Evolutionary conservation across 768 basidiomycete genomes (phyloP), one percentile per base, ranked within the genome.

Genomic region (Lactarius evosmus): DNA sequence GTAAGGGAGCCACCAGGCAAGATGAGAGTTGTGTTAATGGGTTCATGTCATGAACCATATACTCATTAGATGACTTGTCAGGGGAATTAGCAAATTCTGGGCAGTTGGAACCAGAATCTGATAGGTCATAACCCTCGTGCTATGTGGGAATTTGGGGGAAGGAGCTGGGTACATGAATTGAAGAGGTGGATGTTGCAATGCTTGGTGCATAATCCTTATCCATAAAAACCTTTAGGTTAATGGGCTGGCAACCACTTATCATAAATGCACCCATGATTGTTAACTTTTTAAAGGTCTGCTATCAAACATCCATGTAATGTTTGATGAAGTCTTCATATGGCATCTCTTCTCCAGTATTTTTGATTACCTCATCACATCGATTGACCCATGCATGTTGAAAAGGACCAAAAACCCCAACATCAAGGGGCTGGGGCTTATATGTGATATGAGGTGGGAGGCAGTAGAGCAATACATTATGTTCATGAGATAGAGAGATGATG

Each of bases 401-500:
- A 4, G 36, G 36, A 6, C 36, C 36, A 38, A 38, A 38, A 38
- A 38, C 36, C 7, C 51, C 51, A 8, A 61, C 60, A 25, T 61
- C 60, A 53, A 61, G 60, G 12, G 60, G 60, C 29, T 61, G 60
- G 5, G 54, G 60, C 12, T 30, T 36, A 40, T 60, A 36, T 2
- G 59, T 60, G 8, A 14, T 52, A n/a, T 60, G 59, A 17, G 46
- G n/a, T 60, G 59, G 49, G 22, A 53, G 22, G 27, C 49, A 51
- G 38, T 16, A 38, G 36, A 38, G 36, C 14, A 38, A 16, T 14
- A 38, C 6, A 16, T 38, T 38, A 17, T 17, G 16, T 4, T 38
- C 36, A 8, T 16, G 6, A 16, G 36, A 14, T 16, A 38, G 4
- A 6, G 2, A 16, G 36, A 38, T 38, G 16, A 38, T 14, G 1